phyloP scores from a whole-genome alignment of 345 rosid genomes.

The Nasturtium officinale region DNA sequence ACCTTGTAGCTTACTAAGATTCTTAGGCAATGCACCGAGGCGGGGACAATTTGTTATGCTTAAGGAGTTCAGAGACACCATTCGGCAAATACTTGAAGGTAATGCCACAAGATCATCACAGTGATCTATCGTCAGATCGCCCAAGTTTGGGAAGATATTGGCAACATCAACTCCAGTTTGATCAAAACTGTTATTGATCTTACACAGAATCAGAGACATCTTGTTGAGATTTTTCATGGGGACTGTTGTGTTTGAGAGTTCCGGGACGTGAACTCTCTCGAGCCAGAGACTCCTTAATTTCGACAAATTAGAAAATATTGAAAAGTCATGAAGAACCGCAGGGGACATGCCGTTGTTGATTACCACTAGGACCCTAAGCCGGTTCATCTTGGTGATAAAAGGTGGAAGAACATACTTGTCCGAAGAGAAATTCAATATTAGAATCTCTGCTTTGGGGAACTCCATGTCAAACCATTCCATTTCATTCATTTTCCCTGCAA shows the following conservation, averaged over 20 bases:
- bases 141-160: conserved; percentile 60
- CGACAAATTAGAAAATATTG: conserved; percentile 52
- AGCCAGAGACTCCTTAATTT: conserved; percentile 85
- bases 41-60: conserved; percentile 91
- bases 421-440: conserved; percentile 68
- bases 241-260: conserved; percentile 48
- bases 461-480: conserved; percentile 84
- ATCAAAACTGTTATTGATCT: conserved; percentile 61
- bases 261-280: conserved; percentile 66
- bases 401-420: conserved; percentile 74
- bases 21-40: conserved; percentile 53
- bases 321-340: conserved; percentile 59
- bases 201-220: conserved; percentile 76
- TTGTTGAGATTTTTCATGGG: conserved; percentile 58
- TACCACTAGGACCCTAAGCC: conserved; percentile 73
- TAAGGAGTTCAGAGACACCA: conserved; percentile 56
- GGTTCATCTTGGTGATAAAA: conserved; percentile 67
- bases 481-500: conserved; percentile 71
- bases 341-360: conserved; percentile 62
- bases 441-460: conserved; percentile 88
- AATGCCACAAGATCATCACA: conserved; percentile 69
- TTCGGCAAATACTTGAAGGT: conserved; percentile 59
- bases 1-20: conserved; percentile 54
- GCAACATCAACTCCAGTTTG: conserved; percentile 53
- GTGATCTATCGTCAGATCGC: conserved; percentile 75